A percentile compares a stretch with the other conserved stretches of the same genome.
phyloP scores from a whole-genome alignment of 2,329 filamentous ascomycete genomes.

The Trichoderma sp. region DNA sequence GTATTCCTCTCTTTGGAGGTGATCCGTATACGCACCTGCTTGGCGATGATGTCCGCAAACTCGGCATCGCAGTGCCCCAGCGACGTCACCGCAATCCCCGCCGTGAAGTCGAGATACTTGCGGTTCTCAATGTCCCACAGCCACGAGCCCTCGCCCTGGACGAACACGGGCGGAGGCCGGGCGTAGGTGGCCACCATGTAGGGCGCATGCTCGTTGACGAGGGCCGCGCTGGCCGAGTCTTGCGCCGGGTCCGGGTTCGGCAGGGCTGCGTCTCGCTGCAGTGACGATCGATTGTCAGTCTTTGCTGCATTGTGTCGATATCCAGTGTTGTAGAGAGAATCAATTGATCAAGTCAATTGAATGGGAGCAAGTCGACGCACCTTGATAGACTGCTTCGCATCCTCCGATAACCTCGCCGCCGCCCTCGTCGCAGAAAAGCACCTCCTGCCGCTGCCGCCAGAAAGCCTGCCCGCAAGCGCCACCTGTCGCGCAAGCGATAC shows the following conservation, averaged over 20 bases:
- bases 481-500: conserved; percentile 45
- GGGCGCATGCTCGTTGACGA: conserved; percentile 74
- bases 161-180: conserved; percentile 85
- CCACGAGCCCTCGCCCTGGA: conserved; percentile 82
- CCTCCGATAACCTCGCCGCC: conserved; percentile 43
- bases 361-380: conserved; percentile 33
- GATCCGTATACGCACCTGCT: conserved; percentile 61
- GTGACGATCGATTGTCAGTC: not conserved
- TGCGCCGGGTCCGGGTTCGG: conserved; percentile 72
- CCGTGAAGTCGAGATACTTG: conserved; percentile 90
- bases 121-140: conserved; percentile 89
- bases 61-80: conserved; percentile 88
- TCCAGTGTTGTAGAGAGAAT: not conserved
- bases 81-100: conserved; percentile 92
- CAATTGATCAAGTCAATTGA: not conserved
- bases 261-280: conserved; percentile 41
- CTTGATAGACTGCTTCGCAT: conserved; percentile 41
- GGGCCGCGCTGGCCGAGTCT: conserved; percentile 72
- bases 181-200: conserved; percentile 98
- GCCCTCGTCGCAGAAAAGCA: conserved; percentile 42
- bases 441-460: conserved; percentile 31
- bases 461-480: conserved; percentile 28
- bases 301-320: no score
- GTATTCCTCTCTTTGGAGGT: no score
- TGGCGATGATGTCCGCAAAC: conserved; percentile 71